These are phyloP conservation scores for Emergomyces pasteurianus DNA, from an alignment of 2,329 filamentous ascomycete genomes.

Conservation along the genomic window DNA sequence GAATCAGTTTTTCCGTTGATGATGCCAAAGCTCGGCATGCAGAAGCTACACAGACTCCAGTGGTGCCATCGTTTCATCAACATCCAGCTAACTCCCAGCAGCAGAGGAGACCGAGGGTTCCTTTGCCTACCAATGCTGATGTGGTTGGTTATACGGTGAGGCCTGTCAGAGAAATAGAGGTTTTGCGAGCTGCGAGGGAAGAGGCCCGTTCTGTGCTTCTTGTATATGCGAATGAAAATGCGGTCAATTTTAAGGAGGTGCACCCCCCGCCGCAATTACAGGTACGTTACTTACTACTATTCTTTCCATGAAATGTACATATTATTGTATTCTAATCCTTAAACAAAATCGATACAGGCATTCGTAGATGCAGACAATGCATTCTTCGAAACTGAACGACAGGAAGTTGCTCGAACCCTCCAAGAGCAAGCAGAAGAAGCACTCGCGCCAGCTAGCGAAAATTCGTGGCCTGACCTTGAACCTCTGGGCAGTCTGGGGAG, in stretches of 20 bases:
- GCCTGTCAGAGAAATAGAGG: constrained; percentile 40
- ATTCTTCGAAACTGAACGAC: constrained; percentile 27
- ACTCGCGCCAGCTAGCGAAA: background rate
- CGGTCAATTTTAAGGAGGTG: constrained; percentile 24
- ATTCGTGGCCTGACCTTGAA: background rate
- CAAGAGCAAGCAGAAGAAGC: constrained; percentile 3
- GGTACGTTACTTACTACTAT: constrained; percentile 15
- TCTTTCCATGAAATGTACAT: background rate
- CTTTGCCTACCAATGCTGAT: constrained; percentile 20
- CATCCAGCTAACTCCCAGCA: background rate
- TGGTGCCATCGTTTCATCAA: constrained; percentile 2
- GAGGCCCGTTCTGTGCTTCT: constrained; percentile 44
- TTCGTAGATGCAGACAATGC: constrained; percentile 42
- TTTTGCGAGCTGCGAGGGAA: constrained; percentile 41
- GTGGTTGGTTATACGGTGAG: constrained; percentile 28
- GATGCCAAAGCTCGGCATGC: constrained; percentile 28
- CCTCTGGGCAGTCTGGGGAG: background rate
- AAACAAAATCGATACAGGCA: constrained; percentile 15
- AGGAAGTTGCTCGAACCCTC: constrained; percentile 13
- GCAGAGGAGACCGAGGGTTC: constrained; percentile 7
- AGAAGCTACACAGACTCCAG: constrained; percentile 13
- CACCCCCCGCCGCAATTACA: constrained; percentile 25
- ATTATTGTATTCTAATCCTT: background rate
- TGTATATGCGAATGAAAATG: constrained; percentile 46
- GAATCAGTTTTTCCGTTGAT: constrained; percentile 38